Evolutionary conservation across 306 rosid genomes (phyloP), one percentile per base, ranked within the genome.

Genomic region (Cotoneaster glaucophyllus): DNA sequence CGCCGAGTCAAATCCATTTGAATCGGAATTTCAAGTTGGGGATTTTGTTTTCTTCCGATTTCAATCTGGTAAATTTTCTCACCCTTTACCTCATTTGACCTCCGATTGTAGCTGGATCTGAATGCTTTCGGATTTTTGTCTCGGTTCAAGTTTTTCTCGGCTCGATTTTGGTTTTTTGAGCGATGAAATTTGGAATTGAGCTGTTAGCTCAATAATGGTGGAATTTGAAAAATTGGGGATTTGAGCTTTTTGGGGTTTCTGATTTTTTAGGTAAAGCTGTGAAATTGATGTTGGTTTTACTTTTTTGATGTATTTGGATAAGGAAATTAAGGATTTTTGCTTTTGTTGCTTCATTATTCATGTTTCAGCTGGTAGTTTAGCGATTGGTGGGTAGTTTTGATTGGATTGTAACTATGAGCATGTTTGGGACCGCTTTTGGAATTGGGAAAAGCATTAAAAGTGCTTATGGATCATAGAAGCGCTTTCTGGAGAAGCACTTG

Each of bases 101-200:
- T 45, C 62, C 17, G 78, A 63, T 74, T 74, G 29, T 29, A 3
- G 62, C 78, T 29, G 78, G 78, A 74, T 74, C 69, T 75, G 29
- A 29, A 2, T 59, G 61, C 26, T 54, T 32, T 24, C 11, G 5
- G 61, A 15, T 63, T 25, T 65, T 73, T 17, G 3, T 50, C 19
- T 15, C 54, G 21, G 21, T 48, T 48, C 21, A 48, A 15, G 54
- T 48, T 48, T 48, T 15, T 48, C 3, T 48, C 8, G 54, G 21
- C 6, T 50, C 21, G 54, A 15, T 50, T 50, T 17, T 10, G 74
- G 39, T 69, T 4, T 7, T 44, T 50, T 5, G 3, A 39, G 1
- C 4, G 4, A 32, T 79, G 61, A 17, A 56, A 50, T 66, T 48
- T 18, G 67, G 54, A 41, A 22, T 64, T 64, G 80, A 77, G 59